A percentile compares a stretch with the other conserved stretches of the same genome.
These are phyloP conservation scores for Talaromyces wortmannii DNA, from an alignment of 495 filamentous ascomycete species.

Conservation along the genomic window DNA sequence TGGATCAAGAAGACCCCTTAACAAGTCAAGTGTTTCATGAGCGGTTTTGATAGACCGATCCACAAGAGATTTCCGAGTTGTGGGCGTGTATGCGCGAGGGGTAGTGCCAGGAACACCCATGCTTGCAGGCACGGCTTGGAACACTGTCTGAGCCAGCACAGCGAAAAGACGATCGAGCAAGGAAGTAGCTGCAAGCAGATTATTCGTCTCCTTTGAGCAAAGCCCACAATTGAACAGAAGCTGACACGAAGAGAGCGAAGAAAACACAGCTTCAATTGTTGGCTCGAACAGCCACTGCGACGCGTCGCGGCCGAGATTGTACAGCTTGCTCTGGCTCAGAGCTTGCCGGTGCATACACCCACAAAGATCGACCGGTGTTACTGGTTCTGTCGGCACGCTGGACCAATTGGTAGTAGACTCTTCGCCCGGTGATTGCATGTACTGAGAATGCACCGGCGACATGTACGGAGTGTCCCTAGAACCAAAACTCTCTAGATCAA, in stretches of 20 bases:
- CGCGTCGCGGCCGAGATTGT: constrained; percentile 22
- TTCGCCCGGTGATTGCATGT: background rate
- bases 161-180: constrained; percentile 27
- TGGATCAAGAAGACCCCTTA: background rate
- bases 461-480: background rate
- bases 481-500: background rate
- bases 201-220: constrained; percentile 29
- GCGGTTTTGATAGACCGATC: background rate
- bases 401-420: background rate
- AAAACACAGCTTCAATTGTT: constrained; percentile 27
- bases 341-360: constrained; percentile 28
- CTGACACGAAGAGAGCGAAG: constrained; percentile 24
- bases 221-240: constrained; percentile 27
- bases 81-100: background rate
- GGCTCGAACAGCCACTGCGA: constrained; percentile 29
- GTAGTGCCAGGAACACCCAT: background rate
- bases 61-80: background rate
- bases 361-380: constrained; percentile 19
- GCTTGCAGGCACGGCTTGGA: constrained; percentile 6
- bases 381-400: constrained; percentile 11
- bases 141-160: constrained; percentile 28
- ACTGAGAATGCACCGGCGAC: constrained; percentile 28
- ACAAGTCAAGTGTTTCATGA: background rate
- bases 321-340: constrained; percentile 28
- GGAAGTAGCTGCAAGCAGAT: constrained; percentile 24